Conservation (phyloP, 345 rosid species). For the Tarenaya hassleriana region DNA sequence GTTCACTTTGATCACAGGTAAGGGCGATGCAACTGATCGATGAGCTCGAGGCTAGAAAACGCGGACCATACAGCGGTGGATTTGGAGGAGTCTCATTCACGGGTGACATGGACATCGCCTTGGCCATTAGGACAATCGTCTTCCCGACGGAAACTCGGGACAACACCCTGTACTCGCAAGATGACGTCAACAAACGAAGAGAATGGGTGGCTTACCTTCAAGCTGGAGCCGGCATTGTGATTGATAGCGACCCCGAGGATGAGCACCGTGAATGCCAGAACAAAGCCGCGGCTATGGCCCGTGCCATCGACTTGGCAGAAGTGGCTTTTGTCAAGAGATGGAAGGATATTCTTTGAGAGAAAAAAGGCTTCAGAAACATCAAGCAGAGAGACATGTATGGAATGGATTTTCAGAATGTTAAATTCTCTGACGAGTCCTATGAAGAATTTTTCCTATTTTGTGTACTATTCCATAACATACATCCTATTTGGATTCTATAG, state of each 20-base stretch:
- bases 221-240: slow-evolving; percentile 84
- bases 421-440: no score
- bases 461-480: no score
- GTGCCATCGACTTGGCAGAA: slow-evolving; percentile 85
- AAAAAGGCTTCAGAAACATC: not conserved
- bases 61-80: slow-evolving; percentile 95
- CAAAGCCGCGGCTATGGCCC: slow-evolving; percentile 78
- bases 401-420: no score
- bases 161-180: slow-evolving; percentile 73
- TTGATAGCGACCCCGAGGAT: slow-evolving; percentile 67
- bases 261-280: slow-evolving; percentile 73
- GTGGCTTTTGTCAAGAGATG: slow-evolving; percentile 47
- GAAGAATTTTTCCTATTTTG: no score
- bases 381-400: no score
- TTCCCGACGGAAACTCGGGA: slow-evolving; percentile 56
- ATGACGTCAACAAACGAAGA: slow-evolving; percentile 35
- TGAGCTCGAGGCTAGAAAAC: slow-evolving; percentile 55
- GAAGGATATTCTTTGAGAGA: not conserved
- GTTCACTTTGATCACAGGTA: slow-evolving; percentile 21
- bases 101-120: slow-evolving; percentile 81
- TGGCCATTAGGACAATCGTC: slow-evolving; percentile 74
- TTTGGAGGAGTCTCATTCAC: slow-evolving; percentile 69
- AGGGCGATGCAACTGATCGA: slow-evolving; percentile 91
- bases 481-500: no score
- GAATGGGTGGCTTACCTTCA: slow-evolving; percentile 86